Conservation (phyloP, 371 early-diverging fungal genomes). For the Chytridium lagenaria region DNA sequence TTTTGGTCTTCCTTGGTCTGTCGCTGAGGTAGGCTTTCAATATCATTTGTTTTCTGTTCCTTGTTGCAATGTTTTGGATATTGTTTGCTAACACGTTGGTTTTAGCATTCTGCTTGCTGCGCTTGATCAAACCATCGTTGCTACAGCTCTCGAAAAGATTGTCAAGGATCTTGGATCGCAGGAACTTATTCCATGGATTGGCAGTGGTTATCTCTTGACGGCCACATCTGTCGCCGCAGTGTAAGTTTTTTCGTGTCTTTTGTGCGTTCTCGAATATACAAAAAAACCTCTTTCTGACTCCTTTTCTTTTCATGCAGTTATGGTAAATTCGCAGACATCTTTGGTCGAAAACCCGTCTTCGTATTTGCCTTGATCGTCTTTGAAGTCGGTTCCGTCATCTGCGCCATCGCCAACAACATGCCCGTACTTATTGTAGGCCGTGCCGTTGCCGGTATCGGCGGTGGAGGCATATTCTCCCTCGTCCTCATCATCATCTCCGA, state of each 20-base stretch:
- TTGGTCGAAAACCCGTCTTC: slow-evolving; percentile 55
- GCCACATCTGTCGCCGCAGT: slow-evolving; percentile 7
- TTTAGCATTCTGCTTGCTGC: slow-evolving; percentile 41
- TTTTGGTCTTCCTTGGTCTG: slow-evolving; percentile 27
- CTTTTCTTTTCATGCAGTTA: too few relatives aligned
- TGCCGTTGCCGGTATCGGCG: slow-evolving; percentile 57
- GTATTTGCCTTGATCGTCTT: slow-evolving; percentile 67
- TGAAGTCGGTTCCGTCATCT: slow-evolving; percentile 62
- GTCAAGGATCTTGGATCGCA: slow-evolving; percentile 51
- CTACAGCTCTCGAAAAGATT: slow-evolving; percentile 42
- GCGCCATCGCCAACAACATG: slow-evolving; percentile 65
- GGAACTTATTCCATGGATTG: slow-evolving; percentile 60
- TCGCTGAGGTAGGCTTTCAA: slow-evolving; percentile 53
- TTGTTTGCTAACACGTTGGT: background rate
- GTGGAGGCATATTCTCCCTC: slow-evolving; percentile 32
- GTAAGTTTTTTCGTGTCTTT: too few relatives aligned
- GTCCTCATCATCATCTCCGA: slow-evolving; percentile 35
- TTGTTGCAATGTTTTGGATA: slow-evolving; percentile 26
- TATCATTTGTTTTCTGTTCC: slow-evolving; percentile 61
- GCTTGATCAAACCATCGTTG: slow-evolving; percentile 72
- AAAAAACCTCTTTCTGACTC: too few relatives aligned
- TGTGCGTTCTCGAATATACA: too few relatives aligned
- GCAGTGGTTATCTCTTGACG: slow-evolving; percentile 34
- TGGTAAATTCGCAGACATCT: slow-evolving; percentile 37
- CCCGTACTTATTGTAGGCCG: slow-evolving; percentile 67